Evolutionary conservation across 176 grass and related monocot genomes (phyloP).

Genomic region (Hordeum vulgare): DNA sequence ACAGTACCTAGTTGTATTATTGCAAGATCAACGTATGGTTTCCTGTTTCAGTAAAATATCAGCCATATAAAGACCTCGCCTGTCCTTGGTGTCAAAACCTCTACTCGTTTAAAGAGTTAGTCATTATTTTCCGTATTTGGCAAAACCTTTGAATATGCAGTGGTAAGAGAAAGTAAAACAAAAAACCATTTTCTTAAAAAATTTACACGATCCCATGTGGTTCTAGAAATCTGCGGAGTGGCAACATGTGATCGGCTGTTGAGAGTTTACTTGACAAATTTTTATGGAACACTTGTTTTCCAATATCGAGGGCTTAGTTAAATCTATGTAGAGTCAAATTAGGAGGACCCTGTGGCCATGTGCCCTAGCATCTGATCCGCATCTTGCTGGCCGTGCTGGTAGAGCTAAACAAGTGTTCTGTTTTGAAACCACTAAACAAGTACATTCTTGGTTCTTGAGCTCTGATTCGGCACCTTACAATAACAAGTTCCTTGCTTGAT

Average conservation of each 20-base stretch:
- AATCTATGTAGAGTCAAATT: conserved; percentile 38
- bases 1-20: background rate
- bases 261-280: conserved; percentile 20
- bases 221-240: conserved; percentile 12
- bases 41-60: background rate
- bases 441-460: conserved; percentile 33
- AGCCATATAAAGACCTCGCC: background rate
- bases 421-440: conserved; percentile 41
- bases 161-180: background rate
- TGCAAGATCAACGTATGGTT: background rate
- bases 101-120: background rate
- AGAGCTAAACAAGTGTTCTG: conserved; percentile 36
- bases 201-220: background rate
- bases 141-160: background rate
- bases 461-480: conserved; percentile 23
- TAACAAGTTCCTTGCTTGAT: conserved; percentile 18
- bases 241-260: background rate
- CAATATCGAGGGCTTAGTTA: background rate
- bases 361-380: conserved; percentile 43
- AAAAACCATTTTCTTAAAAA: background rate
- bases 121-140: background rate
- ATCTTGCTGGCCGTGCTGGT: conserved; percentile 22
- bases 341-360: conserved; percentile 22
- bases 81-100: conserved; percentile 4
- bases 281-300: background rate